A percentile compares a stretch with the other conserved stretches of the same genome.
phyloP scores from a whole-genome alignment of 495 filamentous ascomycete species.

The Xylaria flabelliformis region DNA sequence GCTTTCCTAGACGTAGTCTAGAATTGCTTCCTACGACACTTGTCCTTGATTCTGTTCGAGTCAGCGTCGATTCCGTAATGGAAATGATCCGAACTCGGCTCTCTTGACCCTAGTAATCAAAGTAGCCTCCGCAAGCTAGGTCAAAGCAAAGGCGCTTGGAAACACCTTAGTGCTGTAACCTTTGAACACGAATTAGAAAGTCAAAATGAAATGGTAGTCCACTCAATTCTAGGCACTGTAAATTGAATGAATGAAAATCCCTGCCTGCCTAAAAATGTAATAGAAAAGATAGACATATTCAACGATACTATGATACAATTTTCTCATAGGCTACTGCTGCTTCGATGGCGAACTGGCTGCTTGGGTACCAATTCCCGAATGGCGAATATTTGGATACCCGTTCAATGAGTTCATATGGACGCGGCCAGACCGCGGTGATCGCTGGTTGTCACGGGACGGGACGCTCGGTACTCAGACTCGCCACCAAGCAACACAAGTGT shows the following conservation, averaged over 20 bases:
- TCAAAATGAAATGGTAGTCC: background rate
- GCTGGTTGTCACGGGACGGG: background rate
- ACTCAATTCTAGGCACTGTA: background rate
- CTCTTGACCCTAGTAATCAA: background rate
- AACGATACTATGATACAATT: background rate
- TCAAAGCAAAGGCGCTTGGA: background rate
- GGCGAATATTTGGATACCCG: background rate
- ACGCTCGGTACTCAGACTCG: constrained; percentile 6
- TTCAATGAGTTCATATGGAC: background rate
- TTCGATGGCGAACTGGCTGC: background rate
- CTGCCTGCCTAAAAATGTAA: constrained; percentile 15
- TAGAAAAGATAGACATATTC: background rate
- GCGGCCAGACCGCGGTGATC: constrained; percentile 15
- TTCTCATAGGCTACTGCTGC: background rate
- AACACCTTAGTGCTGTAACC: background rate
- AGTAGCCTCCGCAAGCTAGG: background rate
- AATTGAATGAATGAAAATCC: constrained; percentile 20
- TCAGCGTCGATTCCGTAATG: background rate
- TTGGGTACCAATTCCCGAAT: constrained; percentile 4
- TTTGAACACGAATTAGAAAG: background rate
- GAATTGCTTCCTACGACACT: background rate
- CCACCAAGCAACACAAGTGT: background rate
- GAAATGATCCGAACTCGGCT: background rate
- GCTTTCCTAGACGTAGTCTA: background rate
- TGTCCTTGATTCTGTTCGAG: background rate